A percentile compares a stretch with the other conserved stretches of the same genome.
Conservation (phyloP, 1,284 basidiomycete species). For the Jaminaea rosea region DNA sequence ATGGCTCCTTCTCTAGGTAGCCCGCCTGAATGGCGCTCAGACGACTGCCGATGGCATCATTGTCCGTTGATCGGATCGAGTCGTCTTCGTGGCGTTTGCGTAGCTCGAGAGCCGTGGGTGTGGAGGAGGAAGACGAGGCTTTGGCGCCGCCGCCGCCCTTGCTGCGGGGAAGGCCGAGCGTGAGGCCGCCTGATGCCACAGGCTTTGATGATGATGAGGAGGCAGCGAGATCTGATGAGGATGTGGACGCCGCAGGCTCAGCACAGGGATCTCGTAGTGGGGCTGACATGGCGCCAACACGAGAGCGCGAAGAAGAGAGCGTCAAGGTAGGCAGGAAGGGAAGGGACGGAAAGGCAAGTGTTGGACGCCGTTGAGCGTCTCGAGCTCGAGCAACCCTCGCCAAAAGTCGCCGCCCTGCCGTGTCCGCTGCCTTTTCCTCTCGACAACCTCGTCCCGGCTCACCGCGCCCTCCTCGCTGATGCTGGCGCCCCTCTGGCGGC, state of each 20-base stretch:
- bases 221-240: neutral
- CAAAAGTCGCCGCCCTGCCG: too few species aligned
- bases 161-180: neutral
- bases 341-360: too few species aligned
- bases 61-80: neutral
- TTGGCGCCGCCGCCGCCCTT: neutral
- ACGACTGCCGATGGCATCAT: neutral
- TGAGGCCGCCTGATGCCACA: neutral
- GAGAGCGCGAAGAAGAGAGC: too few species aligned
- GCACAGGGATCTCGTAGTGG: neutral
- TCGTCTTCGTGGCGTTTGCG: neutral
- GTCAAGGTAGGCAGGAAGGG: neutral
- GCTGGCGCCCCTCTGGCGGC: too few species aligned
- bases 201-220: neutral
- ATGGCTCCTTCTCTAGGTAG: neutral
- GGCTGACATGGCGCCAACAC: too few species aligned
- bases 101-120: neutral
- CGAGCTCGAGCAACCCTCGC: too few species aligned
- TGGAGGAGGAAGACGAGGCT: neutral
- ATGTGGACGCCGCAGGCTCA: neutral
- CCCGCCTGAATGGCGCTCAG: neutral
- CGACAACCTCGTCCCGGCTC: too few species aligned
- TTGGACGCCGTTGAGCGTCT: too few species aligned
- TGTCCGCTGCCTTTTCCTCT: too few species aligned
- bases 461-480: too few species aligned